Evolutionary conservation across 208 protist species (phyloP).

Genomic region (Endotrypanum monterogeii): DNA sequence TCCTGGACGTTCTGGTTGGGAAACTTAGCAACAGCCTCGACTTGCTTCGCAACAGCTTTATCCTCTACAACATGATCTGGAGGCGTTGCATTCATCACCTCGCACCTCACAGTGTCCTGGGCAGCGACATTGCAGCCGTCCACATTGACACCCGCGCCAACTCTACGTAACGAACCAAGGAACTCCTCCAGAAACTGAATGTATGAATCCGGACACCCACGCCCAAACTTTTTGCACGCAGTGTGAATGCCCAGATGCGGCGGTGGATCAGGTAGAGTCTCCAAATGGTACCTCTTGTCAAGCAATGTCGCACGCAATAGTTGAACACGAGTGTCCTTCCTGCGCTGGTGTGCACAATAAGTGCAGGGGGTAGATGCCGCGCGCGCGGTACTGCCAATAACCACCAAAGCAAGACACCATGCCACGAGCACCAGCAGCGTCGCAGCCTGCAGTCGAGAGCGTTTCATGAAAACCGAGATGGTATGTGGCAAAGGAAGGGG

Average conservation of each 20-base stretch:
- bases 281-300: not conserved
- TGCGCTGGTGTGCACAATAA: not conserved
- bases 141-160: not conserved
- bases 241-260: slow-evolving; percentile 56
- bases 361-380: not conserved
- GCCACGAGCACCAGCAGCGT: not conserved
- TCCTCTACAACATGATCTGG: not conserved
- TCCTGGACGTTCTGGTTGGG: not conserved
- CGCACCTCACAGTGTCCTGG: not conserved
- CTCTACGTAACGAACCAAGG: not conserved
- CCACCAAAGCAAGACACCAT: not conserved
- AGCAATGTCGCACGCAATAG: slow-evolving; percentile 14
- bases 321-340: slow-evolving; percentile 18
- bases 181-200: slow-evolving; percentile 47
- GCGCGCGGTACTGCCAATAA: not conserved
- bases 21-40: not conserved
- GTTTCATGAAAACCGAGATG: not conserved
- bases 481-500: not conserved
- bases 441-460: not conserved
- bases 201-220: slow-evolving; percentile 57
- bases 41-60: not conserved
- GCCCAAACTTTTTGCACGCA: slow-evolving; percentile 59
- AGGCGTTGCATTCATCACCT: not conserved
- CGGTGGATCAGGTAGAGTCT: slow-evolving; percentile 40
- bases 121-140: not conserved